phyloP scores from a whole-genome alignment of 2,329 filamentous ascomycete species.

The Colletotrichum liriopes region DNA sequence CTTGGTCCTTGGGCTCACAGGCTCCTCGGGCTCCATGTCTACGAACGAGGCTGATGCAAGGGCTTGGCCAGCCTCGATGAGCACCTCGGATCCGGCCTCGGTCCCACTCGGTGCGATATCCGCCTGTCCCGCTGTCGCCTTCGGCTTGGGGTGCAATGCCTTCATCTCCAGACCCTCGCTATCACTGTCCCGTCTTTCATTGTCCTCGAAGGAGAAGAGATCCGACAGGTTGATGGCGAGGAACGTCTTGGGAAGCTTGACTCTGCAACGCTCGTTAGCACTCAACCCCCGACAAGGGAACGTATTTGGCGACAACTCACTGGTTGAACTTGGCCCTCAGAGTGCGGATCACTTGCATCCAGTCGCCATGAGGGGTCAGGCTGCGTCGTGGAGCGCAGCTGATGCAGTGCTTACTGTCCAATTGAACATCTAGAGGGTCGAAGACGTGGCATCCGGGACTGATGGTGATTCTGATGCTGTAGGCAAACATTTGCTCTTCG shows the following conservation, averaged over 20 bases:
- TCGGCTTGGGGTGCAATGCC: conserved; percentile 48
- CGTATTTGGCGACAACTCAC: conserved; percentile 67
- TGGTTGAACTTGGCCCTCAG: conserved; percentile 95
- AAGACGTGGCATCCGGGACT: conserved; percentile 97
- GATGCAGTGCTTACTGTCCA: conserved; percentile 97
- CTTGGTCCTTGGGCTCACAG: conserved; percentile 23
- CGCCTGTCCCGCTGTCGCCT: conserved; percentile 24
- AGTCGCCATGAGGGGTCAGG: conserved; percentile 91
- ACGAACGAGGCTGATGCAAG: conserved; percentile 20
- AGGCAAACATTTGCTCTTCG: conserved; percentile 85
- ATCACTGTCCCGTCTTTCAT: conserved; percentile 67
- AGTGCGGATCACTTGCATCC: conserved; percentile 97
- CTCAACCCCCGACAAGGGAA: conserved; percentile 4
- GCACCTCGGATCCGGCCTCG: conserved; percentile 27
- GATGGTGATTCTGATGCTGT: conserved; percentile 96
- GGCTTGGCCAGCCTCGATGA: conserved; percentile 41
- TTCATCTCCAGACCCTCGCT: conserved; percentile 66
- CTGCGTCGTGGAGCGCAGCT: conserved; percentile 92
- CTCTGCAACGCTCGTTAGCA: conserved; percentile 56
- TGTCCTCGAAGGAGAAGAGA: conserved; percentile 72
- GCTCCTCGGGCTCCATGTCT: conserved; percentile 16
- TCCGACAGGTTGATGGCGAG: conserved; percentile 76
- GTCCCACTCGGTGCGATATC: conserved; percentile 12
- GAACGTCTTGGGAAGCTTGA: conserved; percentile 78
- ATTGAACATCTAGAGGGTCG: conserved; percentile 94